Evolutionary conservation across 352 stramenopile genomes (phyloP).

Genomic region (Globisporangium alternatum): DNA sequence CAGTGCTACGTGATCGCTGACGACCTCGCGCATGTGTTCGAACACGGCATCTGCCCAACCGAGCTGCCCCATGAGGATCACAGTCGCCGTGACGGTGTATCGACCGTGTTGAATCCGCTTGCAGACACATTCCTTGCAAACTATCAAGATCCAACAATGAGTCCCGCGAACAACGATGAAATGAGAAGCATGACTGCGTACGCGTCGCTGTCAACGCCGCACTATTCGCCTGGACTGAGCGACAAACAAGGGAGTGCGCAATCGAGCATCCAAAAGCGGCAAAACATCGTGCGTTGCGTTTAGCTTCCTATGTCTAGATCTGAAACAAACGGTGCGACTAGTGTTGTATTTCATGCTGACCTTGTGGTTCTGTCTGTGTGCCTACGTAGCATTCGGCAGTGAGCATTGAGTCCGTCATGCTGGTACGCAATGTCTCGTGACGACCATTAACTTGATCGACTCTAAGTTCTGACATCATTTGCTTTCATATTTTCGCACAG

Average conservation of each 20-base stretch:
- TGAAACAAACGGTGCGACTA: neutral
- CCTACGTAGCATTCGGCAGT: conserved; percentile 26
- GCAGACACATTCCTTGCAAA: conserved; percentile 57
- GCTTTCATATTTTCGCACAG: conserved; percentile 21
- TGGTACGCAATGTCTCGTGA: conserved; percentile 19
- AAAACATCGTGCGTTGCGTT: conserved; percentile 14
- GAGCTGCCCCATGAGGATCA: conserved; percentile 44
- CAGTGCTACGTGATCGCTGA: conserved; percentile 87
- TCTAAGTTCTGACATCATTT: neutral
- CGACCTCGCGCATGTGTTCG: conserved; percentile 64
- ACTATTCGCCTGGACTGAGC: conserved; percentile 10
- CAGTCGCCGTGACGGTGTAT: conserved; percentile 24
- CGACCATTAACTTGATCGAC: neutral
- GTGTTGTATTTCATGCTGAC: neutral
- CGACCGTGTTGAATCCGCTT: conserved; percentile 43
- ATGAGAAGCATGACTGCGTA: conserved; percentile 54
- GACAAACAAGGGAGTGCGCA: neutral
- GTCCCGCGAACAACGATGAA: conserved; percentile 29
- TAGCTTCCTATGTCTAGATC: neutral
- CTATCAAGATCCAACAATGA: conserved; percentile 9
- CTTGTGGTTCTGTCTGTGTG: neutral
- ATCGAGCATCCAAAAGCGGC: conserved; percentile 13
- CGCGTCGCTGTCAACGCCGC: conserved; percentile 43
- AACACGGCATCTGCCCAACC: conserved; percentile 52
- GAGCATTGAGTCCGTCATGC: conserved; percentile 41